phyloP scores from a whole-genome alignment of 257 asterid genomes.

The Lycium barbarum region DNA sequence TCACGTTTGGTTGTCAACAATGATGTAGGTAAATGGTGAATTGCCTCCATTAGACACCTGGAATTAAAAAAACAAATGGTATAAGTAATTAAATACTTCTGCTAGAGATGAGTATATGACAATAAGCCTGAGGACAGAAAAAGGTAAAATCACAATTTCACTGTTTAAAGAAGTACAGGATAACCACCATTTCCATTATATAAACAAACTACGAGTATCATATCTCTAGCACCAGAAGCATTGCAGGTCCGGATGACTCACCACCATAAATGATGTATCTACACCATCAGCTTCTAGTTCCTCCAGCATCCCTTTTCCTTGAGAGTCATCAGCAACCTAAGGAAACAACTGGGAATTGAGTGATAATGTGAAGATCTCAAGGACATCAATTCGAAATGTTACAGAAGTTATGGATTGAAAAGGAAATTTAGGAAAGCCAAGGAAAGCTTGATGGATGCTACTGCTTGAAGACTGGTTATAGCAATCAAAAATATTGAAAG shows the following conservation, averaged over 20 bases:
- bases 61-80: conserved; percentile 37
- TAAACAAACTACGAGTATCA: background rate
- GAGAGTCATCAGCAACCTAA: conserved; percentile 92
- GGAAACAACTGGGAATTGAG: background rate
- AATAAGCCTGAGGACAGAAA: background rate
- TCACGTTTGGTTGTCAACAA: conserved; percentile 92
- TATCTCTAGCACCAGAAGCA: background rate
- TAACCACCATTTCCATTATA: background rate
- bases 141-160: conserved; percentile 19
- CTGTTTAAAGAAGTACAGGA: background rate
- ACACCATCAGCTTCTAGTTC: conserved; percentile 91
- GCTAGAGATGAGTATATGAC: background rate
- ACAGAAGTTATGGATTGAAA: background rate
- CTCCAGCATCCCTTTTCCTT: conserved; percentile 83
- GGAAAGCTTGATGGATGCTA: background rate
- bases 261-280: conserved; percentile 81
- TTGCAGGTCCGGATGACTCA: conserved; percentile 38
- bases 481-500: background rate
- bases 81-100: conserved; percentile 1
- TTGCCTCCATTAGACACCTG: conserved; percentile 95
- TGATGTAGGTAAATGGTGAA: conserved; percentile 93
- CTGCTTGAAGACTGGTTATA: background rate
- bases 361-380: background rate
- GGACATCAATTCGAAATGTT: background rate
- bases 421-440: background rate